Percentiles rank a stretch among this genome's conserved stretches.
These are phyloP conservation scores for Tillandsia fasciculata DNA, from an alignment of 176 grass and related monocot genomes.

Conservation along the genomic window DNA sequence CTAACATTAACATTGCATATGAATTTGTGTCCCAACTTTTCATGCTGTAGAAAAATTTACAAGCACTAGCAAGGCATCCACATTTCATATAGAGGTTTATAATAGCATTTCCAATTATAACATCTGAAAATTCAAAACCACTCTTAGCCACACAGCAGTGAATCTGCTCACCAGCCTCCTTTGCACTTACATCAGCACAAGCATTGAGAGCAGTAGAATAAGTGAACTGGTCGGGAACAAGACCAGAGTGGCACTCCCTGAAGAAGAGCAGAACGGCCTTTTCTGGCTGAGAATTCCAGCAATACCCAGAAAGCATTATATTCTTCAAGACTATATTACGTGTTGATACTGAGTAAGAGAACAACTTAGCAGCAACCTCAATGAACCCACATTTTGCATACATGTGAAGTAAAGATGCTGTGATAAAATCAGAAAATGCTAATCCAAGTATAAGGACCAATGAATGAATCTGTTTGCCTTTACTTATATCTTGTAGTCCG, in stretches of 20 bases:
- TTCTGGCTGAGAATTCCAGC: conserved; percentile 56
- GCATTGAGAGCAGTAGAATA: conserved; percentile 69
- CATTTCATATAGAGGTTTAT: conserved; percentile 83
- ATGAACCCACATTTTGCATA: conserved; percentile 74
- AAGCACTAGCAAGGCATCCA: conserved; percentile 56
- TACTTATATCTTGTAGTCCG: conserved; percentile 47
- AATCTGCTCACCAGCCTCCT: conserved; percentile 65
- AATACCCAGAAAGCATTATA: conserved; percentile 67
- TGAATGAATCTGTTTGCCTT: conserved; percentile 59
- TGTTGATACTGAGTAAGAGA: conserved; percentile 25
- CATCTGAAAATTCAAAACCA: conserved; percentile 58
- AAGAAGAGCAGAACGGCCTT: conserved; percentile 70
- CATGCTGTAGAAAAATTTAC: conserved; percentile 79
- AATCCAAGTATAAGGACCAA: conserved; percentile 65
- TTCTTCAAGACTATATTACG: conserved; percentile 53
- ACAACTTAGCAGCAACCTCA: conserved; percentile 41
- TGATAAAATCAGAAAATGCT: conserved; percentile 45
- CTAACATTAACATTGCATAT: conserved; percentile 69
- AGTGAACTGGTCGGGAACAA: conserved; percentile 63
- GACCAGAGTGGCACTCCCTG: conserved; percentile 44
- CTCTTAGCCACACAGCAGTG: conserved; percentile 59
- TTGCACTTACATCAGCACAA: conserved; percentile 58
- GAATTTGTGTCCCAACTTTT: conserved; percentile 64
- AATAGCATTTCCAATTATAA: conserved; percentile 66
- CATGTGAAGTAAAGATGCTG: conserved; percentile 74